Conservation (phyloP, 1,284 basidiomycete genomes). For the Tilletia caries region DNA sequence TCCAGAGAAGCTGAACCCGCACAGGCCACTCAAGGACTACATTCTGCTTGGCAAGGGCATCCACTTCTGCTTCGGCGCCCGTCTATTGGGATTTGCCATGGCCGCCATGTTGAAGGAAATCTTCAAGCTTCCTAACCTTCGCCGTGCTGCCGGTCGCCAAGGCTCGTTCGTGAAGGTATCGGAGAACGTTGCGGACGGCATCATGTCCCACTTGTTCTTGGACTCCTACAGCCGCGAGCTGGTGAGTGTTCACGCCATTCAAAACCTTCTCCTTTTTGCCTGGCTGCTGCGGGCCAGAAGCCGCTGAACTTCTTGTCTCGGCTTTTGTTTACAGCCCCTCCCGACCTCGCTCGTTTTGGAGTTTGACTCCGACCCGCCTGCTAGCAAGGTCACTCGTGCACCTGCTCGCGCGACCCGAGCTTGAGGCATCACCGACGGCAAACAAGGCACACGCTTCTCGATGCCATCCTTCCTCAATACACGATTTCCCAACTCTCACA, state of each 20-base stretch:
- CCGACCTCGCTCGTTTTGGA: background rate
- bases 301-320: background rate
- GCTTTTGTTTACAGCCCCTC: background rate
- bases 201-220: conserved; percentile 2
- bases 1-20: conserved; percentile 59
- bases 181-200: conserved; percentile 11
- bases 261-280: background rate
- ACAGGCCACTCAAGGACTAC: conserved; percentile 56
- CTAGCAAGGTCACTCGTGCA: background rate
- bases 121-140: conserved; percentile 57
- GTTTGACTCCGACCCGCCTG: background rate
- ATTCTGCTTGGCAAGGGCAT: conserved; percentile 61
- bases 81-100: conserved; percentile 54
- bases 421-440: background rate
- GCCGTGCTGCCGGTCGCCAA: conserved; percentile 61
- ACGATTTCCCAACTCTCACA: no score
- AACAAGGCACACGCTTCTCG: no score
- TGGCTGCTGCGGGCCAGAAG: background rate
- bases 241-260: background rate
- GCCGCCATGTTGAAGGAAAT: conserved; percentile 54
- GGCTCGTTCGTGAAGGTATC: conserved; percentile 55
- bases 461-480: no score
- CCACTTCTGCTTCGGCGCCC: conserved; percentile 55
- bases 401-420: background rate
- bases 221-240: background rate